Percentiles rank a stretch among this genome's conserved stretches.
Conservation (phyloP, 2,329 filamentous ascomycete genomes). For the Fusarium cicatricum region DNA sequence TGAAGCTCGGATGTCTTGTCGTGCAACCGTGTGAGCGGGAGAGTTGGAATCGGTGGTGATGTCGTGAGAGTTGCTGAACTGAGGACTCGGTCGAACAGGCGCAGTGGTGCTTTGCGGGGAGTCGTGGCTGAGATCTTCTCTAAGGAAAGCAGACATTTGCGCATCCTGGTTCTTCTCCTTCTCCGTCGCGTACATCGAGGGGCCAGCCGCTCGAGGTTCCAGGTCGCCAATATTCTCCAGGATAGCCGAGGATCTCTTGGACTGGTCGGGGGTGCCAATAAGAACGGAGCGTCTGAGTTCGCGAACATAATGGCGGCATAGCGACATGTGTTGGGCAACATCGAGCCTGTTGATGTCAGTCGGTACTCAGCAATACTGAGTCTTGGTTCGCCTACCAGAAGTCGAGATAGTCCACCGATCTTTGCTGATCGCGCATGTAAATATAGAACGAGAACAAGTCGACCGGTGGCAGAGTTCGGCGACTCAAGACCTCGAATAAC, state of each 20-base stretch:
- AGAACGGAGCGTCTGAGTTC: constrained; percentile 93
- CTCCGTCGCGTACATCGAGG: constrained; percentile 69
- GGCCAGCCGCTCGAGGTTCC: constrained; percentile 65
- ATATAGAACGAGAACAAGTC: constrained; percentile 99
- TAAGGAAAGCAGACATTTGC: constrained; percentile 88
- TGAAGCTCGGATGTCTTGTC: constrained; percentile 89
- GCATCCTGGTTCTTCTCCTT: constrained; percentile 84
- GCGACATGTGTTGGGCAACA: constrained; percentile 98
- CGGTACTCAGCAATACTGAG: neutral
- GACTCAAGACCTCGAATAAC: constrained; percentile 93
- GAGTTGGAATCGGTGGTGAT: constrained; percentile 81
- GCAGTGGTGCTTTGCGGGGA: constrained; percentile 60
- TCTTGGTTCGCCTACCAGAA: constrained; percentile 77
- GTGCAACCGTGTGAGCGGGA: constrained; percentile 82
- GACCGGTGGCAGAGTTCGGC: constrained; percentile 92
- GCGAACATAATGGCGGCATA: constrained; percentile 96
- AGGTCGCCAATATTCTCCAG: constrained; percentile 78
- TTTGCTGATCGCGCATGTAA: constrained; percentile 98
- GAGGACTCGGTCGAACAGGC: constrained; percentile 58
- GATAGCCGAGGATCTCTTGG: constrained; percentile 84
- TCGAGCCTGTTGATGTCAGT: constrained; percentile 76
- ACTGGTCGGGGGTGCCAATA: constrained; percentile 92
- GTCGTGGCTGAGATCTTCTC: constrained; percentile 69
- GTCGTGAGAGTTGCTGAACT: constrained; percentile 68
- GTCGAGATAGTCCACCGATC: constrained; percentile 96